Evolutionary conservation across 176 grass and related monocot species (phyloP).

Genomic region (Calamus simplicifolius): DNA sequence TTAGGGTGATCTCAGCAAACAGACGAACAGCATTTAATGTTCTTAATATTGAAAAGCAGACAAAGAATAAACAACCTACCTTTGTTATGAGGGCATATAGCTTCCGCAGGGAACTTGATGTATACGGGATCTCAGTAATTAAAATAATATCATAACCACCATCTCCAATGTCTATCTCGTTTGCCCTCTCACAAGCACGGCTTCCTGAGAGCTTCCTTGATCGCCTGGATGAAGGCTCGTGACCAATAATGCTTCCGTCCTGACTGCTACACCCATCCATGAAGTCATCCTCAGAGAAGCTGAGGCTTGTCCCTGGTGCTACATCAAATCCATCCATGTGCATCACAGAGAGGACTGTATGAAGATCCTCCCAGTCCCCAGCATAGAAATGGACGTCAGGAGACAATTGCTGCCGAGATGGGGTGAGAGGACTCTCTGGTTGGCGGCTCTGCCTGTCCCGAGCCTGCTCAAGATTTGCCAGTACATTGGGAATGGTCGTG

Average conservation of each 20-base stretch:
- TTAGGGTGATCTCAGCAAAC: too few species aligned
- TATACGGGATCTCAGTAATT: constrained; percentile 61
- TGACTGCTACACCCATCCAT: constrained; percentile 75
- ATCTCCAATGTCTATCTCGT: constrained; percentile 43
- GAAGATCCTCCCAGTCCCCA: constrained; percentile 75
- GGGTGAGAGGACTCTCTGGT: constrained; percentile 88
- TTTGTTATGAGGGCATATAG: constrained; percentile 80
- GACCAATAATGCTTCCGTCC: constrained; percentile 59
- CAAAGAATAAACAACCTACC: constrained; percentile 35
- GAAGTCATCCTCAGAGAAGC: constrained; percentile 93
- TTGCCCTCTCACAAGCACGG: constrained; percentile 86
- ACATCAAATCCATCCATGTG: constrained; percentile 18
- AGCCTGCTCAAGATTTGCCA: constrained; percentile 85
- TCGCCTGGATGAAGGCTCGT: constrained; percentile 42
- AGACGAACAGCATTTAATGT: too few species aligned
- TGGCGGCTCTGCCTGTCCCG: constrained; percentile 56
- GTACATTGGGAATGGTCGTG: constrained; percentile 84
- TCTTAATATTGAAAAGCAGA: neutral
- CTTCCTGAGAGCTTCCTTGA: constrained; percentile 94
- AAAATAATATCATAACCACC: constrained; percentile 81
- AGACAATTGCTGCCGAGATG: constrained; percentile 56
- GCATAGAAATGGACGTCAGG: constrained; percentile 81
- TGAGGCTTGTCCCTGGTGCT: constrained; percentile 37
- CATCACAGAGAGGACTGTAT: constrained; percentile 71
- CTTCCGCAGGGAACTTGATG: constrained; percentile 57